Percentiles rank a stretch among this genome's conserved stretches.
phyloP scores from a whole-genome alignment of 768 basidiomycete species.

The Sistotremastrum niveocremeum region DNA sequence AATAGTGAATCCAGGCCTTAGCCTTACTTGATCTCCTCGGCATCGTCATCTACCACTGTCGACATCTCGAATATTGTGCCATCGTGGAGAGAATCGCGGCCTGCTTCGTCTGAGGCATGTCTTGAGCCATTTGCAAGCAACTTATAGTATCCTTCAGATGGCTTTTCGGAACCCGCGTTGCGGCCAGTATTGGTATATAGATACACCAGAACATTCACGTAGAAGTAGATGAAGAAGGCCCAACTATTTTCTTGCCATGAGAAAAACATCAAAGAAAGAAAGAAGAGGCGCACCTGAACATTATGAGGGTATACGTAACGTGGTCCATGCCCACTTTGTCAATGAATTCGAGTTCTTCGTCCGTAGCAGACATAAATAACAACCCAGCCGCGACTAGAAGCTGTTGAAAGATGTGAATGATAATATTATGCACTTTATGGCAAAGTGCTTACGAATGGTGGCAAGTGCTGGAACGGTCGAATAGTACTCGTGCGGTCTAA shows the following conservation, averaged over 20 bases:
- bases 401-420: conserved; percentile 20
- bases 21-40: too few relatives aligned
- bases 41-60: too few relatives aligned
- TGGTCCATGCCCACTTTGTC: conserved; percentile 74
- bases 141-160: conserved; percentile 6
- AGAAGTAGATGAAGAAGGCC: conserved; percentile 66
- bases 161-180: conserved; percentile 27
- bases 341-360: conserved; percentile 71
- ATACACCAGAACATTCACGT: conserved; percentile 56
- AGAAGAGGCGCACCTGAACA: conserved; percentile 47
- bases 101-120: too few relatives aligned
- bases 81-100: too few relatives aligned
- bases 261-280: neutral
- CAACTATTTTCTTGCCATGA: conserved; percentile 25
- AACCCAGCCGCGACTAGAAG: conserved; percentile 69
- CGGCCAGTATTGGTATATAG: conserved; percentile 52
- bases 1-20: too few relatives aligned
- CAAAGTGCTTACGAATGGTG: conserved; percentile 61
- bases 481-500: conserved; percentile 20
- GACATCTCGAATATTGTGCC: too few relatives aligned
- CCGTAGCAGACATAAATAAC: conserved; percentile 86
- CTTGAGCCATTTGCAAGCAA: too few relatives aligned
- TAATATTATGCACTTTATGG: conserved; percentile 3
- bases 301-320: conserved; percentile 77
- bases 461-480: conserved; percentile 70